Percentiles rank a stretch among this genome's conserved stretches.
phyloP scores from a whole-genome alignment of 768 basidiomycete genomes.

The Pulveroboletus sp. region DNA sequence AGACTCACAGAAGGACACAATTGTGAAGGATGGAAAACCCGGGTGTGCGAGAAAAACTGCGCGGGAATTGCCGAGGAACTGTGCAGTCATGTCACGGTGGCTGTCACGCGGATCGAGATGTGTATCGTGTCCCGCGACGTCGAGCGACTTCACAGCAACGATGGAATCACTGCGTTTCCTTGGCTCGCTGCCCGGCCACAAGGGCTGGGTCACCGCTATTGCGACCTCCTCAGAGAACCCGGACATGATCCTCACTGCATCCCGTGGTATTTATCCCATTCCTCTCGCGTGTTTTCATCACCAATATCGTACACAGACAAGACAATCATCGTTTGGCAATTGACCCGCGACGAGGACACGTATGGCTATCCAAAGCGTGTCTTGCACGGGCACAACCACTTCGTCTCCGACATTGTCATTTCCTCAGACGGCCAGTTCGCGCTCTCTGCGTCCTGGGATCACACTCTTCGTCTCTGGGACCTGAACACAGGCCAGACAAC shows the following conservation, averaged over 20 bases:
- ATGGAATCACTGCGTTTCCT: constrained; percentile 86
- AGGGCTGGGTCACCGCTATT: constrained; percentile 98
- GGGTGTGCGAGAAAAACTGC: too few species aligned
- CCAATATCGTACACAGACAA: constrained; percentile 82
- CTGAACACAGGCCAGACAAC: constrained; percentile 96
- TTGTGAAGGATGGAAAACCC: too few species aligned
- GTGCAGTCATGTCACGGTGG: constrained; percentile 63
- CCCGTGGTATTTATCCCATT: constrained; percentile 65
- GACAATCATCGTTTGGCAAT: constrained; percentile 99
- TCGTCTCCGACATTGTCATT: constrained; percentile 97
- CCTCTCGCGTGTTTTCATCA: constrained; percentile 19
- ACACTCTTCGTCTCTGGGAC: constrained; percentile 99
- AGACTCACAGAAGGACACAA: constrained; percentile 17
- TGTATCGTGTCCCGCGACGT: constrained; percentile 25
- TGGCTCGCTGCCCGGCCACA: constrained; percentile 89
- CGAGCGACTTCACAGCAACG: constrained; percentile 44
- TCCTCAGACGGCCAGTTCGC: constrained; percentile 99
- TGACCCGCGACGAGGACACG: constrained; percentile 86
- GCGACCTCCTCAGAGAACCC: constrained; percentile 98
- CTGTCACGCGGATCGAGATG: constrained; percentile 46
- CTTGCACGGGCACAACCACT: constrained; percentile 98
- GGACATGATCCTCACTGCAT: constrained; percentile 97
- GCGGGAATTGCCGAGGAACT: constrained; percentile 42
- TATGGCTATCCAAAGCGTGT: constrained; percentile 98
- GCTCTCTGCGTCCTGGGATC: constrained; percentile 99